Evolutionary conservation across 495 filamentous ascomycete genomes (phyloP).

Genomic region (Aspergillus heteromorphus): DNA sequence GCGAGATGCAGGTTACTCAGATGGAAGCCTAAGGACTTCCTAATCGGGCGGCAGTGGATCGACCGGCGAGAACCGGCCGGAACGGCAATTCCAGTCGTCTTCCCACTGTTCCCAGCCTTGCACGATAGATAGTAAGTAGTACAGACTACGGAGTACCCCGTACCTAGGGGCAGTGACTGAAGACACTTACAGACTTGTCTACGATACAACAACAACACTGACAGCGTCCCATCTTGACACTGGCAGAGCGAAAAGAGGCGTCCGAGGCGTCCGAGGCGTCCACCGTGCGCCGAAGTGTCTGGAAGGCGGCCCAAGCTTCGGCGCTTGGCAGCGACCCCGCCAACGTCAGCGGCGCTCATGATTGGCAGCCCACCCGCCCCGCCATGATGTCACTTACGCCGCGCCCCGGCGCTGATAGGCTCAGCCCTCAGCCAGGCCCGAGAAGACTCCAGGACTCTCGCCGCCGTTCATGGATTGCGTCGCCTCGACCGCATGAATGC

Average conservation of each 20-base stretch:
- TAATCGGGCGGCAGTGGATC: neutral
- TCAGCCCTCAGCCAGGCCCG: constrained; percentile 3
- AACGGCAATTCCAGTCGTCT: neutral
- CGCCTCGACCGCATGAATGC: neutral
- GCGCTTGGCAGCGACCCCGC: constrained; percentile 13
- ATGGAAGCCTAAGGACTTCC: neutral
- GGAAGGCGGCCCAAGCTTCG: constrained; percentile 22
- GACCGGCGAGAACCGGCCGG: constrained; percentile 6
- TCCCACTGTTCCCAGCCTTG: no score
- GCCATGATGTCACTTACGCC: constrained; percentile 13
- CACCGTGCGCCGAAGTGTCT: constrained; percentile 8
- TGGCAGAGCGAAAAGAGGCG: no score
- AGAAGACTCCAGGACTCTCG: constrained; percentile 7
- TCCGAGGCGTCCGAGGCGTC: no score
- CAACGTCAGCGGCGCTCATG: constrained; percentile 17
- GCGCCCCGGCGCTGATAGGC: constrained; percentile 10
- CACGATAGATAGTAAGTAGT: no score
- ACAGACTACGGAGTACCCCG: neutral
- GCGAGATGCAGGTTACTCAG: neutral
- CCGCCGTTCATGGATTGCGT: constrained; percentile 13
- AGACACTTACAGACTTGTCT: no score
- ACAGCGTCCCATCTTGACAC: no score
- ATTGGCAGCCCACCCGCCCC: constrained; percentile 8
- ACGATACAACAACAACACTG: no score
- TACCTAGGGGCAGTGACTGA: no score